These are phyloP conservation scores for Ceratobasidium theobromae DNA, from an alignment of 1,284 basidiomycete species.

Conservation along the genomic window DNA sequence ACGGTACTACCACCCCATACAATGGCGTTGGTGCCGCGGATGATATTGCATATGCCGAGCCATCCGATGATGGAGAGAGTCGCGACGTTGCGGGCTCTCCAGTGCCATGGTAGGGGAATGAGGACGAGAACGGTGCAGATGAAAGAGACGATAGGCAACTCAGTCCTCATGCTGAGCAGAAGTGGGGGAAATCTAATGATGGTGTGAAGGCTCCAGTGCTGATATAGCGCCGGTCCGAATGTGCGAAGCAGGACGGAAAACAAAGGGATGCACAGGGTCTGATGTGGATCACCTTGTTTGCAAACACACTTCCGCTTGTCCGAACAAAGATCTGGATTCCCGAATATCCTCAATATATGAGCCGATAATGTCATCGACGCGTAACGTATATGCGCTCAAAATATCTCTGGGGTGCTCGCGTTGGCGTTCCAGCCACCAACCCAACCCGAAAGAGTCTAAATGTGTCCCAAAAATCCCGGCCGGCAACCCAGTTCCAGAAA, in stretches of 20 bases:
- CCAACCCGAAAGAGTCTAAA: no score
- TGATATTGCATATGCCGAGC: constrained; percentile 56
- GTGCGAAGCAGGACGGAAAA: background rate
- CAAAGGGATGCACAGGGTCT: constrained; percentile 24
- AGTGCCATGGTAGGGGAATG: constrained; percentile 44
- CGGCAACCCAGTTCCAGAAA: no score
- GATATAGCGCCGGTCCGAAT: constrained; percentile 15
- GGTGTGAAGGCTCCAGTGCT: background rate
- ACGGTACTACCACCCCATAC: constrained; percentile 43
- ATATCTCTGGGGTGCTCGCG: no score
- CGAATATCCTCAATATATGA: no score
- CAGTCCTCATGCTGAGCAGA: constrained; percentile 9
- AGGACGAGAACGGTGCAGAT: constrained; percentile 42
- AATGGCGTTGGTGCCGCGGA: constrained; percentile 55
- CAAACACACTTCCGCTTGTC: background rate
- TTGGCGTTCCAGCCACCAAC: no score
- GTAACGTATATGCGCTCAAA: no score
- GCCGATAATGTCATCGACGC: no score
- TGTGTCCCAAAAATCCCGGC: no score
- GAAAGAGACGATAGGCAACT: constrained; percentile 36
- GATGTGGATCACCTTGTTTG: background rate
- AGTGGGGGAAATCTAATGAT: background rate
- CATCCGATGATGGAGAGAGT: constrained; percentile 57
- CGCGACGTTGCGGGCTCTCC: constrained; percentile 58
- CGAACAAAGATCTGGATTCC: background rate